Percentiles rank a stretch among this genome's conserved stretches.
Conservation (phyloP, 805 yeast genomes). For the Kazachstania taianensis region DNA sequence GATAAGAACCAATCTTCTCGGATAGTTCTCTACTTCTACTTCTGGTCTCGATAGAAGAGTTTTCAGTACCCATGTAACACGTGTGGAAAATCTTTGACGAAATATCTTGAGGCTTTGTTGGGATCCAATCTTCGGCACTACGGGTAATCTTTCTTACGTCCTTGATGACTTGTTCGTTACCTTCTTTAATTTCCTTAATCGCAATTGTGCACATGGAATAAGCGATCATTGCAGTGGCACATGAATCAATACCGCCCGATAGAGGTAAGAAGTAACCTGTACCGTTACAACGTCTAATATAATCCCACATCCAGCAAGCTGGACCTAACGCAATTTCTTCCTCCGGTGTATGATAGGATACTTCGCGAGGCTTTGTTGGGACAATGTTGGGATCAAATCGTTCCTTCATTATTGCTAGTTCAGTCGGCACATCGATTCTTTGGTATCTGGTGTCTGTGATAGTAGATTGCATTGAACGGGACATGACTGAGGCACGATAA, state of each 20-base stretch:
- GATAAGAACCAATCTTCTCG: constrained; percentile 71
- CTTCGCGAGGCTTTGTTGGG: constrained; percentile 45
- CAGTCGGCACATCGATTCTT: constrained; percentile 51
- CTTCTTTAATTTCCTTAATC: constrained; percentile 52
- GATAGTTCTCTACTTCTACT: constrained; percentile 72
- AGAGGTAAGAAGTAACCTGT: constrained; percentile 90
- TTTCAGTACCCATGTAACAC: constrained; percentile 90
- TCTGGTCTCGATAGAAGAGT: constrained; percentile 84
- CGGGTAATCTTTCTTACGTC: constrained; percentile 69
- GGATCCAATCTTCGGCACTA: constrained; percentile 49
- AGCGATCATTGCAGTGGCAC: constrained; percentile 93
- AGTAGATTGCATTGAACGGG: constrained; percentile 64
- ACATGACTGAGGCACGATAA: constrained; percentile 58
- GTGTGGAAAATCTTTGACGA: constrained; percentile 75
- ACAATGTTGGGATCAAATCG: constrained; percentile 50
- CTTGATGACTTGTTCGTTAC: constrained; percentile 61
- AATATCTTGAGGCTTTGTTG: constrained; percentile 64
- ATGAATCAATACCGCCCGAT: constrained; percentile 96
- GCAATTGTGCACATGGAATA: constrained; percentile 90
- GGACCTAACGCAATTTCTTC: constrained; percentile 98
- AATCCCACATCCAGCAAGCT: constrained; percentile 99
- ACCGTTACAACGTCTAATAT: constrained; percentile 78
- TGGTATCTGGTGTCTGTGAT: constrained; percentile 32
- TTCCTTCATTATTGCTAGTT: constrained; percentile 49
- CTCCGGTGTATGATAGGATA: constrained; percentile 70